Base-by-base conservation (phyloP, 1,284 basidiomycete genomes). In the Peniophora sp. region DNA sequence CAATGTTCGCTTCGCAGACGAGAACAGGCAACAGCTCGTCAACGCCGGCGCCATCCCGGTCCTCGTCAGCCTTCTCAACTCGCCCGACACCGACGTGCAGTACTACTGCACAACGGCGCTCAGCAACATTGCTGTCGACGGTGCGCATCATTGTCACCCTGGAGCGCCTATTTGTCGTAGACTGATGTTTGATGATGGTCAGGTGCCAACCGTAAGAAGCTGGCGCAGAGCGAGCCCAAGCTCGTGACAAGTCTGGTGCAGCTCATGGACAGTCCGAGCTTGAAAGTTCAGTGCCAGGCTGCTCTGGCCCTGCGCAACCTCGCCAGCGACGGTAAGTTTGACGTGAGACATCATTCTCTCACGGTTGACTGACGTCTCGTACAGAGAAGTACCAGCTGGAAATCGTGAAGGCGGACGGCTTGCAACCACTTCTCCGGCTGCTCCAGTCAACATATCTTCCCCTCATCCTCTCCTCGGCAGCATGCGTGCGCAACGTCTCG, bases 101-200 rank as follows among this genome's bases (percentile, higher is more conserved):
- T 99, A 99, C 66, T 99, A 99, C 67, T 99, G 97, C 71, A 99
- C 97, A 5, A 99, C 97, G 22, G 97, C 97, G 0, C 72, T 99
- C 55, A 95, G 92, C 66, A 99, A 99, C 68, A 99, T 99, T 60
- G 97, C 97, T 37, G 94, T 97, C 5, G 94, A 97, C 71, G 88
- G 91, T 86, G 57, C 45, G 78, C n/a, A n/a, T 62, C 37, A 41
- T 18, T 35, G 23, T 35, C 39, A 14, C 11, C 11, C 42, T 48
- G n/a, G 37, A 51, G 6, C 10, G 39, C 17, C 23, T 32, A n/a
- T 42, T 39, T 51, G 24, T 52, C n/a, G n/a, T 15, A 17, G 37
- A n/a, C 37, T 20, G 37, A 20, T 17, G 27, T 5, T 32, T 32
- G n/a, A 32, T 32, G 27, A 32, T 32, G 27, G 43, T 27, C 57